These are phyloP conservation scores for Dicorynia guianensis DNA, from an alignment of 306 rosid species.

Conservation along the genomic window DNA sequence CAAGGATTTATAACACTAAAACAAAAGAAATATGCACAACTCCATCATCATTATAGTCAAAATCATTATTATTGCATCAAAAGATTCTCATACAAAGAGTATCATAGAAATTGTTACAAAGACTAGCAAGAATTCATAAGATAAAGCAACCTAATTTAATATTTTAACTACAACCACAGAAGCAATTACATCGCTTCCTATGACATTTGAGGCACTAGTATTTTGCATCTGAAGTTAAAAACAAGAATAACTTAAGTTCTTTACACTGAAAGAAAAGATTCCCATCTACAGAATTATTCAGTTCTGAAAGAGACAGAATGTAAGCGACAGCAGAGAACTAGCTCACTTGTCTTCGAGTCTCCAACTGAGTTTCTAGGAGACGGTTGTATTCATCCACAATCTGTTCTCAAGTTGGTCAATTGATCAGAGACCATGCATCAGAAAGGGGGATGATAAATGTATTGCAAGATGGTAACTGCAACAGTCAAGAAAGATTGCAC, in stretches of 20 bases:
- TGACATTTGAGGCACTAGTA: conserved; percentile 22
- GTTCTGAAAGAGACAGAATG: conserved; percentile 20
- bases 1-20: conserved; percentile 78
- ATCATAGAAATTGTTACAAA: conserved; percentile 27
- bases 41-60: conserved; percentile 5
- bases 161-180: conserved; percentile 14
- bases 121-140: conserved; percentile 19
- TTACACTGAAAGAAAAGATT: conserved; percentile 12
- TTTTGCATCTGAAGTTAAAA: conserved; percentile 16
- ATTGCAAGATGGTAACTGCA: conserved; percentile 28
- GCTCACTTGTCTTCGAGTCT: conserved; percentile 89
- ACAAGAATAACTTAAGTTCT: conserved; percentile 27
- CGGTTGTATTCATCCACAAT: conserved; percentile 88
- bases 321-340: conserved; percentile 24
- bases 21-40: conserved; percentile 24
- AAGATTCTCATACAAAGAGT: conserved; percentile 35
- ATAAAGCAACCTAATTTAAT: conserved; percentile 26
- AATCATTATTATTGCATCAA: conserved; percentile 16
- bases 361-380: conserved; percentile 89
- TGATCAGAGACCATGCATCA: conserved; percentile 39
- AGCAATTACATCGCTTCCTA: conserved; percentile 30
- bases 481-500: conserved; percentile 16
- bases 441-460: conserved; percentile 6
- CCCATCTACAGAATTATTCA: conserved; percentile 30
- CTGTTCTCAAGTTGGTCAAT: conserved; percentile 60